Conservation (phyloP, 2,329 filamentous ascomycete species). For the Penicillium sp. region DNA sequence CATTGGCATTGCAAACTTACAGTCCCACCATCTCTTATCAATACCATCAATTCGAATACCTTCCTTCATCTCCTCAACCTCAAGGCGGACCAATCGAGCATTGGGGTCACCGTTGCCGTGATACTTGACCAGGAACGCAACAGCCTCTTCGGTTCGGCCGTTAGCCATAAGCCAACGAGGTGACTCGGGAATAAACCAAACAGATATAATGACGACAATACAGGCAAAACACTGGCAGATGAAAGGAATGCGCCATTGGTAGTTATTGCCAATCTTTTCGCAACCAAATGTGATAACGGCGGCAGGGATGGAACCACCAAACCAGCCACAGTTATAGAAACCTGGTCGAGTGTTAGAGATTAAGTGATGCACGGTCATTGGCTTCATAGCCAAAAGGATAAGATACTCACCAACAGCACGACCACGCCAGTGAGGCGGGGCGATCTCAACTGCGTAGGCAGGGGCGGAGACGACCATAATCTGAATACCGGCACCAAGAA, state of each 20-base stretch:
- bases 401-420: conserved; percentile 44
- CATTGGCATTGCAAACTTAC: conserved; percentile 27
- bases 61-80: conserved; percentile 32
- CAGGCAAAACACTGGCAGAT: conserved; percentile 66
- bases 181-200: conserved; percentile 67
- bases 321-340: conserved; percentile 57
- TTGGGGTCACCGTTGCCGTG: conserved; percentile 30
- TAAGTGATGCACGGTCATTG: background rate
- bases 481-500: conserved; percentile 50
- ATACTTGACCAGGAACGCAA: conserved; percentile 26
- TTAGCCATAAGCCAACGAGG: conserved; percentile 51
- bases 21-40: conserved; percentile 52
- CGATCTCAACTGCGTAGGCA: conserved; percentile 50
- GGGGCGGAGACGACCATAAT: conserved; percentile 53
- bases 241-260: conserved; percentile 63
- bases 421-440: conserved; percentile 53
- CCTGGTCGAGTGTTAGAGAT: conserved; percentile 17
- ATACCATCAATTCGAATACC: conserved; percentile 48
- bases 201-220: conserved; percentile 52
- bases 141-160: conserved; percentile 24
- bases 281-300: conserved; percentile 52
- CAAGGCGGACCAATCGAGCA: conserved; percentile 27
- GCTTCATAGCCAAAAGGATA: background rate
- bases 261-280: conserved; percentile 48
- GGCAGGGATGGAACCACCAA: conserved; percentile 53